Base-by-base conservation (phyloP, 805 yeast species). In the Wickerhamomyces rabaulensis region DNA sequence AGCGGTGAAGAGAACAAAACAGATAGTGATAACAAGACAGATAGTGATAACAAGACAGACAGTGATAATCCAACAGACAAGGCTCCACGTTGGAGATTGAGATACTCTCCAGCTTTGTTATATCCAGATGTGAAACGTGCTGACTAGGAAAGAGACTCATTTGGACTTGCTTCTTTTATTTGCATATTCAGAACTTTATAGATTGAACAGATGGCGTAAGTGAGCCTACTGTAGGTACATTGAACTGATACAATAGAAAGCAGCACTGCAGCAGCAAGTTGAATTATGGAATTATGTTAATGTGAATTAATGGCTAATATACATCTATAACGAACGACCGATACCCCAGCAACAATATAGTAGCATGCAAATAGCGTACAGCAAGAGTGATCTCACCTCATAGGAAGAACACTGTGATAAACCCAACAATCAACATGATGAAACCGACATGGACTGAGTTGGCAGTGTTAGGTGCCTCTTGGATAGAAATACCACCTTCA, bases 391-490 rank as follows among this genome's bases (percentile, higher is more conserved):
- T 27, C 13, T 25, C 13, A n/a, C 12, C n/a, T 27, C 31, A 27
- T 27, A 27, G 10, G 31, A 27, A n/a, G 31, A 27, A 27, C 12
- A 27, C 31, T 2, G 31, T 4, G 10, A 13, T 6, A 13, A 27
- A 27, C 4, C 31, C 31, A 12, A 27, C 4, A 7, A 27, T 13
- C n/a, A 27, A 27, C n/a, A 13, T 13, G n/a, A 13, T 13, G 31
- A 27, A 27, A 13, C 31, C 15, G 8, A 27, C 31, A 13, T 27
- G 31, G 7, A 27, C 13, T 27, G 31, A 27, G 12, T 23, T 40
- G 13, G 43, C 49, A 19, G 31, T 22, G 35, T 46, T 46, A 22
- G 45, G 21, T n/a, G 21, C 13, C 17, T 20, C 22, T 9, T 21
- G 27, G 16, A 40, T 6, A 7, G 40, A n/a, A 13, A 27, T 19